Conservation (phyloP, 768 basidiomycete species). For the Kockovaella imperatae region DNA sequence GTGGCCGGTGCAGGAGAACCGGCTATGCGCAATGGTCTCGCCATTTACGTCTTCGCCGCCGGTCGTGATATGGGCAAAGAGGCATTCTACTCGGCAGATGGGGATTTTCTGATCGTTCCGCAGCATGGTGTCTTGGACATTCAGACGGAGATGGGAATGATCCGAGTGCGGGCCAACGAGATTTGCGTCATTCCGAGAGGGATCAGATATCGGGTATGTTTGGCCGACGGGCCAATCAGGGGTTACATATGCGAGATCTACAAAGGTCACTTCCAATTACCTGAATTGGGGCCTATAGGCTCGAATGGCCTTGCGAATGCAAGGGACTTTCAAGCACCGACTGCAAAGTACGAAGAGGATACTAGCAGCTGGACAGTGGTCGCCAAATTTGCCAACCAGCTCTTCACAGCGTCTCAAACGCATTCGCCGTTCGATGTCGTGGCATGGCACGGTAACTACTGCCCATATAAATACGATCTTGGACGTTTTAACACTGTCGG, state of each 20-base stretch:
- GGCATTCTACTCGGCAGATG: too few relatives aligned
- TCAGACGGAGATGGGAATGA: too few relatives aligned
- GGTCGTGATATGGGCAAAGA: too few relatives aligned
- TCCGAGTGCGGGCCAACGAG: too few relatives aligned
- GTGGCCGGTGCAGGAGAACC: too few relatives aligned
- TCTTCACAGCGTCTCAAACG: neutral
- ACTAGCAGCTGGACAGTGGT: neutral
- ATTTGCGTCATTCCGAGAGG: too few relatives aligned
- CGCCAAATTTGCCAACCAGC: neutral
- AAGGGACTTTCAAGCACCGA: neutral
- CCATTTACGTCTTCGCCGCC: too few relatives aligned
- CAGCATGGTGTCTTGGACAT: too few relatives aligned
- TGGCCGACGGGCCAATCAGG: neutral
- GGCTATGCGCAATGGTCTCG: too few relatives aligned
- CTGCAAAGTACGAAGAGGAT: neutral
- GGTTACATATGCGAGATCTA: neutral
- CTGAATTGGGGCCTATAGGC: neutral
- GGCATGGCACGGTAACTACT: constrained; percentile 1
- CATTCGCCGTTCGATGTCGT: neutral
- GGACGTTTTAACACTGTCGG: neutral
- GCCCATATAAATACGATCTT: constrained; percentile 2
- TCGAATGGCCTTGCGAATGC: neutral
- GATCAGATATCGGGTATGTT: too few relatives aligned
- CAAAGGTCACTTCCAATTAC: neutral
- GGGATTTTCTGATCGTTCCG: too few relatives aligned